These are phyloP conservation scores for Novymonas esmeraldas DNA, from an alignment of 208 protist genomes.

Conservation along the genomic window DNA sequence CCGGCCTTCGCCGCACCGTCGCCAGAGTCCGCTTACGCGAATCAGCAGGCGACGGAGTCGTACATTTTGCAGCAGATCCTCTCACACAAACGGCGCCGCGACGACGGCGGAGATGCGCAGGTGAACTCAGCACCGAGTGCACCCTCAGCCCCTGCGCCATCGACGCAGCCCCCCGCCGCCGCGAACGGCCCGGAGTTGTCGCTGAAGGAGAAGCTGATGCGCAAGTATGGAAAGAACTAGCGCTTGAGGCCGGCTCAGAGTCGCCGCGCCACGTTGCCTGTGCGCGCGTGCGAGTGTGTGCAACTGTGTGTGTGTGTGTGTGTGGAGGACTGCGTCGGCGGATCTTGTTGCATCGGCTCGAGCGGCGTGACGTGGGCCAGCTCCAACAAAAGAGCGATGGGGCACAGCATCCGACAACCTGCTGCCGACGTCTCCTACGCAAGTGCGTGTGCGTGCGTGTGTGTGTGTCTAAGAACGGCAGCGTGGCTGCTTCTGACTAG, in stretches of 20 bases:
- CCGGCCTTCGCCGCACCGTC: neutral
- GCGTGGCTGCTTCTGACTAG: too few relatives aligned
- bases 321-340: neutral
- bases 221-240: conserved; percentile 44
- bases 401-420: too few relatives aligned
- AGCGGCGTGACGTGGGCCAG: too few relatives aligned
- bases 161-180: neutral
- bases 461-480: too few relatives aligned
- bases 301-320: neutral
- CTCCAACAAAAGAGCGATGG: too few relatives aligned
- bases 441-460: too few relatives aligned
- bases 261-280: too few relatives aligned
- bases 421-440: too few relatives aligned
- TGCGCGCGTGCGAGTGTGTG: too few relatives aligned
- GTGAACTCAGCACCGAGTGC: neutral
- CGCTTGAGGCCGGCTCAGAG: neutral
- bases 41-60: conserved; percentile 40
- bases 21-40: neutral
- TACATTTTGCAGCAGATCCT: conserved; percentile 72
- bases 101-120: conserved; percentile 26
- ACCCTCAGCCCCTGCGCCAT: neutral
- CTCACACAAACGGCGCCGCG: conserved; percentile 61
- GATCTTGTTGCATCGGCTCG: neutral
- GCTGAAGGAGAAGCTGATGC: conserved; percentile 63
- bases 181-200: conserved; percentile 22